Base-by-base conservation (phyloP, 352 stramenopile species). In the Phytophthora pinifolia region DNA sequence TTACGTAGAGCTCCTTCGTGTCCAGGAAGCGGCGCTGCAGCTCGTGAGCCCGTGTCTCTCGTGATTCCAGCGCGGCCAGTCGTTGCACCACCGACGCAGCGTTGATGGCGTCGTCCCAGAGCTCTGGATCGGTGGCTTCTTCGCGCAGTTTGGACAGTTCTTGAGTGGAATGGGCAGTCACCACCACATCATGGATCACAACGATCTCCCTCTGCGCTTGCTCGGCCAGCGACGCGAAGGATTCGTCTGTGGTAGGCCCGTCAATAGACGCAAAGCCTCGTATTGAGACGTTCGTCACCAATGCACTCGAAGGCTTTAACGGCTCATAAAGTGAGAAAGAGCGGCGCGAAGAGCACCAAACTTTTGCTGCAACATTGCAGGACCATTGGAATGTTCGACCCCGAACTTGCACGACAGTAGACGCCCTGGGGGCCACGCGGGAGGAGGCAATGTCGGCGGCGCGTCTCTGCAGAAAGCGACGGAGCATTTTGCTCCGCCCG, bases 21-120 rank as follows among this genome's bases (percentile, higher is more conserved):
- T 93, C 83, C 9, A 86, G 59, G 36, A 88, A 88, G 6, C 58
- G 59, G 4, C 61, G 33, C 14, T 74, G 65, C 31, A 89, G 42
- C 7, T 86, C 66, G 10, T 52, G 31, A 1, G 77, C 51, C n/a
- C 65, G 65, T 14, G 54, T 65, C 31, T 79, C 67, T 2, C 74
- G 72, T 0, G 78, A 65, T 48, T 91, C 80, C 18, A 93, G 54
- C 1, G 58, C 65, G 15, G 67, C 72, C 7, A 93, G 47, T 43
- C 86, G 74, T 36, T 93, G 83, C 25, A 89, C 67, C 2, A 91
- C 55, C 0, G 39, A 60, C 1, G 78, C 72, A 6, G 78, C 83
- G 53, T 75, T 65, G 1, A 65, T 59, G n/a, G 76, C 60, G 51
- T 93, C 69, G 25, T 83, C 70, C 80, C 83, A 93, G 6, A 93